Percentiles rank a stretch among this genome's conserved stretches.
Conservation (phyloP, 1,284 basidiomycete species). For the Inonotus obliquus region DNA sequence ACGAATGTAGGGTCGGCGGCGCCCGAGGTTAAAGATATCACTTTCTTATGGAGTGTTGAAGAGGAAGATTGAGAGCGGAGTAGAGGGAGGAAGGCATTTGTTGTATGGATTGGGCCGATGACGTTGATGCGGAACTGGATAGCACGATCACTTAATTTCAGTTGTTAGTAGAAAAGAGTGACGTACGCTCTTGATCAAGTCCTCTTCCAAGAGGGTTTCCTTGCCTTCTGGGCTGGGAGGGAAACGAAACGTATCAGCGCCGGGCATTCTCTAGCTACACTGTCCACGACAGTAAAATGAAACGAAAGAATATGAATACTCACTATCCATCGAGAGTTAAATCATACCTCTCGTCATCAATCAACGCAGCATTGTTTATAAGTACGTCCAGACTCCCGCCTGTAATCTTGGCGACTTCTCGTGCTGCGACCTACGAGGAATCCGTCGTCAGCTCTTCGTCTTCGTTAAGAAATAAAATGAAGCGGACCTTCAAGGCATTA, state of each 20-base stretch:
- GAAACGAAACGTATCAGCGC: no score
- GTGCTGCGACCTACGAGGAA: slow-evolving; percentile 21
- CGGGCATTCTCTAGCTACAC: no score
- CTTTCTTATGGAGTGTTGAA: no score
- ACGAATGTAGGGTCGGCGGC: slow-evolving; percentile 28
- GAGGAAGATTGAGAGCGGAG: slow-evolving; percentile 33
- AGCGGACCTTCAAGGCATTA: slow-evolving; percentile 24
- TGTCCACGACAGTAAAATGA: no score
- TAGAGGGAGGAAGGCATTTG: slow-evolving; percentile 37
- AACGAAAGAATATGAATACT: no score
- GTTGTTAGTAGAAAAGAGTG: slow-evolving; percentile 10
- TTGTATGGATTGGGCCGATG: slow-evolving; percentile 33
- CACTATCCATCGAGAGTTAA: slow-evolving; percentile 26
- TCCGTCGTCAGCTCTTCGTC: no score
- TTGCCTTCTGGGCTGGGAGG: neutral
- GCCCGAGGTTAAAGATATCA: slow-evolving; percentile 30
- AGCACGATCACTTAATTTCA: neutral
- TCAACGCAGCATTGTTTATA: slow-evolving; percentile 28
- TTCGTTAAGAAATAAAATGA: no score
- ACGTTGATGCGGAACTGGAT: slow-evolving; percentile 33
- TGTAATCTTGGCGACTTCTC: slow-evolving; percentile 26
- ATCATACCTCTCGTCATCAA: neutral
- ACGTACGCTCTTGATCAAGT: slow-evolving; percentile 23
- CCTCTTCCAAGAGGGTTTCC: slow-evolving; percentile 23
- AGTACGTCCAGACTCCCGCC: slow-evolving; percentile 31